These are phyloP conservation scores for Cnidoscolus chayamansa DNA, from an alignment of 441 rosid species.

Conservation along the genomic window DNA sequence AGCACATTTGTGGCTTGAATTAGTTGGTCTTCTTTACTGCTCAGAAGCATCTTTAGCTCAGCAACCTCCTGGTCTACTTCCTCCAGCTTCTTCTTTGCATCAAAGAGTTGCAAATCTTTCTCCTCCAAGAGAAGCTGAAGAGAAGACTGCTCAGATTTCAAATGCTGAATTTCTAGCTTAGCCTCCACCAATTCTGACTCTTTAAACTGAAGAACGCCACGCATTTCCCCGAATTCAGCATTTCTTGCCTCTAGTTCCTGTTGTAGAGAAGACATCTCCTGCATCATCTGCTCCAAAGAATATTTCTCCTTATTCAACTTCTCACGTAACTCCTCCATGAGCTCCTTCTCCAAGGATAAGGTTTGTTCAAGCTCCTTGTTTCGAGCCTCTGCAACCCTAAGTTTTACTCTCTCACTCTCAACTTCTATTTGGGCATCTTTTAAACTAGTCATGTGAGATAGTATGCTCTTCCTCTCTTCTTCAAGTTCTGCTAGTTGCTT, in stretches of 20 bases:
- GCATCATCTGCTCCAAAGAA: slow-evolving; percentile 49
- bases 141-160: slow-evolving; percentile 66
- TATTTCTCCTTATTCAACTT: slow-evolving; percentile 52
- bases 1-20: slow-evolving; percentile 48
- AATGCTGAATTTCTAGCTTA: slow-evolving; percentile 72
- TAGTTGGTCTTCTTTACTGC: slow-evolving; percentile 57
- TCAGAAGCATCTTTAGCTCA: slow-evolving; percentile 57
- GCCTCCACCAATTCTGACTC: slow-evolving; percentile 77
- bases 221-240: slow-evolving; percentile 50
- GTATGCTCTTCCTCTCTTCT: slow-evolving; percentile 58
- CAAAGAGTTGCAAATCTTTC: slow-evolving; percentile 57
- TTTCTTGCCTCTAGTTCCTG: slow-evolving; percentile 48
- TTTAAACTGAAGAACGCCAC: slow-evolving; percentile 47
- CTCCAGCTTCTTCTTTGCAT: slow-evolving; percentile 54
- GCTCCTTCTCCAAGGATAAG: slow-evolving; percentile 47
- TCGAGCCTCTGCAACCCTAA: slow-evolving; percentile 61
- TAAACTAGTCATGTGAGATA: slow-evolving; percentile 59
- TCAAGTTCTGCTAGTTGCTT: slow-evolving; percentile 55
- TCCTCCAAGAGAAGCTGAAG: slow-evolving; percentile 55
- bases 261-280: slow-evolving; percentile 43
- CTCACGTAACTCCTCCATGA: slow-evolving; percentile 45
- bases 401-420: slow-evolving; percentile 62
- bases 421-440: slow-evolving; percentile 69
- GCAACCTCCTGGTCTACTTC: slow-evolving; percentile 54
- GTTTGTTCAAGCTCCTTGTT: slow-evolving; percentile 61